phyloP scores from a whole-genome alignment of 768 basidiomycete species.

The Paxillus ammoniavirescens region DNA sequence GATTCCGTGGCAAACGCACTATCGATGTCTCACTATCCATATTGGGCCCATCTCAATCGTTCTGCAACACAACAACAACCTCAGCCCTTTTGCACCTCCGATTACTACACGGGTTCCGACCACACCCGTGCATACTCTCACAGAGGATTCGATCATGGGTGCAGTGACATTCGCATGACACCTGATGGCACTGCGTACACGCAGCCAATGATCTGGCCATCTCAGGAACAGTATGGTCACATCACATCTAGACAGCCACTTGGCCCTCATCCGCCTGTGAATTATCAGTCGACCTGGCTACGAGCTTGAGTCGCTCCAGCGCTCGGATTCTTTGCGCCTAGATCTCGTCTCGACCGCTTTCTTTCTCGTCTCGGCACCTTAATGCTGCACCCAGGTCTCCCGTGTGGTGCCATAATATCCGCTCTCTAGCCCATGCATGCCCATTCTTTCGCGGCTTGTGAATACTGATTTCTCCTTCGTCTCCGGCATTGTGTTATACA shows the following conservation, averaged over 20 bases:
- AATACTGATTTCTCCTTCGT: constrained; percentile 32
- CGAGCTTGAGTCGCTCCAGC: constrained; percentile 37
- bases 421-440: constrained; percentile 38
- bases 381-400: constrained; percentile 31
- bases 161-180: constrained; percentile 44
- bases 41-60: constrained; percentile 26
- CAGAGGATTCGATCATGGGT: constrained; percentile 51
- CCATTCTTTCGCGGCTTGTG: constrained; percentile 34
- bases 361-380: constrained; percentile 21
- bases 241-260: constrained; percentile 42
- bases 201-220: constrained; percentile 45
- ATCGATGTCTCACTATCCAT: constrained; percentile 18
- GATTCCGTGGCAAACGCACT: constrained; percentile 12
- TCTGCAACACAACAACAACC: constrained; percentile 51
- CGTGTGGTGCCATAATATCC: constrained; percentile 38
- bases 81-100: constrained; percentile 55
- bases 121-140: constrained; percentile 64
- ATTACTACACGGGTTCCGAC: constrained; percentile 43
- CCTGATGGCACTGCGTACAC: constrained; percentile 40
- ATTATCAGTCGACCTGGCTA: constrained; percentile 51
- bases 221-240: constrained; percentile 40
- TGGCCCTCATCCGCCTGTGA: constrained; percentile 40
- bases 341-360: constrained; percentile 25
- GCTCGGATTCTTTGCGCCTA: constrained; percentile 17
- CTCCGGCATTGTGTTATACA: constrained; percentile 21